phyloP scores from a whole-genome alignment of 495 filamentous ascomycete species.

The Penicillium bialowiezense region DNA sequence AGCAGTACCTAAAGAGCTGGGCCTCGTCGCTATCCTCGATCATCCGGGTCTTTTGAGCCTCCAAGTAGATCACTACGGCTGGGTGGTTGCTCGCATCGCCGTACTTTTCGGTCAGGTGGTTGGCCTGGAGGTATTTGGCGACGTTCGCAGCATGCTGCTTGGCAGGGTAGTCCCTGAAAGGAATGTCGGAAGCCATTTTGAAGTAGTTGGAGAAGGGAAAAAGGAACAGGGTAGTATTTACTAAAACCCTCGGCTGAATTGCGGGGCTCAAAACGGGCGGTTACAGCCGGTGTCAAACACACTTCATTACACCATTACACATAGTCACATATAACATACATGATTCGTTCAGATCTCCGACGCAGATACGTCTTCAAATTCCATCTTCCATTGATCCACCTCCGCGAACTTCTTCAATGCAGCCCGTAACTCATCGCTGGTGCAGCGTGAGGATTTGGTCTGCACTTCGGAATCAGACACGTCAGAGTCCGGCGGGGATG shows the following conservation, averaged over 20 bases:
- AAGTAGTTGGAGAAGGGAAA: neutral
- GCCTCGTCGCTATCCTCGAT: slow-evolving; percentile 81
- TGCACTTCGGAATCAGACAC: slow-evolving; percentile 26
- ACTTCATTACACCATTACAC: neutral
- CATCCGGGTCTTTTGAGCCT: slow-evolving; percentile 73
- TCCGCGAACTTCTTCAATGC: slow-evolving; percentile 59
- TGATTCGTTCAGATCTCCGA: slow-evolving; percentile 21
- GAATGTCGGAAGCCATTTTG: slow-evolving; percentile 39
- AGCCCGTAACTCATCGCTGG: slow-evolving; percentile 38
- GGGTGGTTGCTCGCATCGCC: no score
- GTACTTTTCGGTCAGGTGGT: no score
- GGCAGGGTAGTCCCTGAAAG: slow-evolving; percentile 86
- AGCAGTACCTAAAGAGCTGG: slow-evolving; percentile 69
- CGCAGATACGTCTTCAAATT: slow-evolving; percentile 60
- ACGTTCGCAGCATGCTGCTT: slow-evolving; percentile 84
- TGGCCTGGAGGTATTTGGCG: slow-evolving; percentile 61
- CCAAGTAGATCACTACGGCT: slow-evolving; percentile 69
- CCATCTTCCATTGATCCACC: slow-evolving; percentile 69
- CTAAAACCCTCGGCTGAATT: slow-evolving; percentile 8
- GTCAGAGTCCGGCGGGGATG: slow-evolving; percentile 38
- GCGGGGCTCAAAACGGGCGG: slow-evolving; percentile 14
- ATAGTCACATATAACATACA: neutral
- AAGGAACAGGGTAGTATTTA: neutral
- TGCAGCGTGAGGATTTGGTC: slow-evolving; percentile 12
- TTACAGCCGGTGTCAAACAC: slow-evolving; percentile 6